A percentile compares a stretch with the other conserved stretches of the same genome.
Conservation (phyloP, 345 rosid species). For the Aurinia saxatilis region DNA sequence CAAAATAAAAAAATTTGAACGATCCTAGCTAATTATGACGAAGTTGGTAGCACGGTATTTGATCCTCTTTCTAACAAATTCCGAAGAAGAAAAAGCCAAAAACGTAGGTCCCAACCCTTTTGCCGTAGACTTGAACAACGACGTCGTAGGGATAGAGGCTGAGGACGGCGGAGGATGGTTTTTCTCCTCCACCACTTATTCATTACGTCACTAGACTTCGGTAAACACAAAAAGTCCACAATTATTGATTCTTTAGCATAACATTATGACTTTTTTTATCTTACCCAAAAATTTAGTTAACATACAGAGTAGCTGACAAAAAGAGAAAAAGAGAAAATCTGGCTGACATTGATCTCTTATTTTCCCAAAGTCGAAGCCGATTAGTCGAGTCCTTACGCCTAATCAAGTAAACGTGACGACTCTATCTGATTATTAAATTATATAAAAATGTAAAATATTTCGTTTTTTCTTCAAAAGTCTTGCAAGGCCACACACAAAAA, state of each 20-base stretch:
- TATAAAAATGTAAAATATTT: neutral
- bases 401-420: neutral
- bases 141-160: constrained; percentile 16
- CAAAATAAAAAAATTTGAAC: no score
- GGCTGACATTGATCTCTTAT: constrained; percentile 1
- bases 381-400: neutral
- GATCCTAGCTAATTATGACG: constrained; percentile 7
- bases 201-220: constrained; percentile 12
- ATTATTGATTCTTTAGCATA: constrained; percentile 3
- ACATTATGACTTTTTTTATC: constrained; percentile 7
- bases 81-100: constrained; percentile 12
- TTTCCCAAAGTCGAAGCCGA: neutral
- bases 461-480: no score
- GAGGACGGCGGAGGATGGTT: constrained; percentile 27
- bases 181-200: constrained; percentile 10
- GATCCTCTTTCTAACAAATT: constrained; percentile 2
- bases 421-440: no score
- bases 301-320: no score
- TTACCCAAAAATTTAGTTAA: neutral
- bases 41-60: neutral
- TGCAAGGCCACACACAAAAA: no score
- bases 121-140: constrained; percentile 11
- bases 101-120: constrained; percentile 4
- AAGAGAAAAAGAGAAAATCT: no score
- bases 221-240: neutral